These are phyloP conservation scores for Leishmania aethiopica DNA, from an alignment of 208 protist genomes.

Conservation along the genomic window DNA sequence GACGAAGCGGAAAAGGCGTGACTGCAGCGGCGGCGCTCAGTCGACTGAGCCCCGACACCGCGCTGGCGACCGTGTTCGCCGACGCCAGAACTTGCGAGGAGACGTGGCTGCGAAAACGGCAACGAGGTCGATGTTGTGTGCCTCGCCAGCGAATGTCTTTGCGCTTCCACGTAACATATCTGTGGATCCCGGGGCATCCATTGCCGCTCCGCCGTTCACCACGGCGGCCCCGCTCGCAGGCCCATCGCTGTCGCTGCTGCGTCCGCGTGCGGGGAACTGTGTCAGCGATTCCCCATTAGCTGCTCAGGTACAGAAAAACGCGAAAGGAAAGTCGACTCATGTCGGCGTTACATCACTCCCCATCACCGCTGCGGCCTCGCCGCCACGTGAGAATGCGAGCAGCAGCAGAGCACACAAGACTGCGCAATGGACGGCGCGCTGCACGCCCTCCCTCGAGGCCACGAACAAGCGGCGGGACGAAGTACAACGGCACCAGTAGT, in stretches of 20 bases:
- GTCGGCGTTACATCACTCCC: background rate
- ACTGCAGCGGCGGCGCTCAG: background rate
- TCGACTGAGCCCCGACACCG: background rate
- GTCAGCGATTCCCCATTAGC: background rate
- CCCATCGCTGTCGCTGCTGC: background rate
- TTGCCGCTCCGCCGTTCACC: background rate
- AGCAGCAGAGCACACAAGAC: background rate
- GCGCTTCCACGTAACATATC: conserved; percentile 17
- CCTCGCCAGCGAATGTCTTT: conserved; percentile 7
- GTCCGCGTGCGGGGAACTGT: background rate
- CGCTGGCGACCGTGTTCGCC: background rate
- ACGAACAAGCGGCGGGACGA: background rate
- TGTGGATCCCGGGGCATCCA: background rate
- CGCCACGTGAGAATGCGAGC: background rate
- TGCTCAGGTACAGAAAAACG: background rate
- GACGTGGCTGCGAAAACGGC: background rate
- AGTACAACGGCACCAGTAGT: conserved; percentile 1
- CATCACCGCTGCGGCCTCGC: background rate
- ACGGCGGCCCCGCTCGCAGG: background rate
- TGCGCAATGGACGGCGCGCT: background rate
- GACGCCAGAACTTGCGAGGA: background rate
- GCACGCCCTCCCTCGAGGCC: conserved; percentile 7
- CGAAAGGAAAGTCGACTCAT: background rate
- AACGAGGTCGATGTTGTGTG: background rate
- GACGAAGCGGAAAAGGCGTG: background rate